Conservation (phyloP, 164 flowering plant species). For the Aristolochia fimbriata region DNA sequence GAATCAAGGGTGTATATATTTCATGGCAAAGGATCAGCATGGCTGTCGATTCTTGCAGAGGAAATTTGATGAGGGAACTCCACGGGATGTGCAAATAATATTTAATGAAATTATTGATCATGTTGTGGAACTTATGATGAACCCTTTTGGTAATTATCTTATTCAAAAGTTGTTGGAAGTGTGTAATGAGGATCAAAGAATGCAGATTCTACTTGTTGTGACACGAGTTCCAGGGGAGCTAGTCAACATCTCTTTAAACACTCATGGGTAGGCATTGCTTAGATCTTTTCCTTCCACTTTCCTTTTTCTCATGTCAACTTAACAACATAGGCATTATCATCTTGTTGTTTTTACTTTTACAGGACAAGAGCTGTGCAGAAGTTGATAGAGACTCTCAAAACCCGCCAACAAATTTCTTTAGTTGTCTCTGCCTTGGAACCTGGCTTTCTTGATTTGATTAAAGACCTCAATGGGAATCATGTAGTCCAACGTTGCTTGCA, state of each 20-base stretch:
- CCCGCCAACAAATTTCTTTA: slow-evolving; percentile 40
- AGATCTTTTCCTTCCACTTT: background rate
- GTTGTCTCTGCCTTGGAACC: slow-evolving; percentile 51
- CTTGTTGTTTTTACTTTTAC: slow-evolving; percentile 4
- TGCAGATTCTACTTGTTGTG: slow-evolving; percentile 35
- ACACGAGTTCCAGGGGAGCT: slow-evolving; percentile 46
- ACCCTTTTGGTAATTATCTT: slow-evolving; percentile 89
- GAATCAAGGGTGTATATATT: slow-evolving; percentile 35
- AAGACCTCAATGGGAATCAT: slow-evolving; percentile 80
- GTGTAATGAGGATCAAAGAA: slow-evolving; percentile 65
- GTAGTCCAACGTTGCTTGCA: slow-evolving; percentile 74
- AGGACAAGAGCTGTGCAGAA: slow-evolving; percentile 92
- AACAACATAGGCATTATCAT: background rate
- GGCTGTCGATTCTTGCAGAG: slow-evolving; percentile 71
- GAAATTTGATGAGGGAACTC: slow-evolving; percentile 49
- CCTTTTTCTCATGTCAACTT: background rate
- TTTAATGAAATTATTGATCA: slow-evolving; percentile 53
- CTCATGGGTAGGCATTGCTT: slow-evolving; percentile 54
- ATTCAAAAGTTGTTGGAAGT: slow-evolving; percentile 76
- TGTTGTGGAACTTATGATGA: slow-evolving; percentile 62
- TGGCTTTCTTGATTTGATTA: slow-evolving; percentile 57
- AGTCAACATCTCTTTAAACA: slow-evolving; percentile 53
- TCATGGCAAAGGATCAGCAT: slow-evolving; percentile 66
- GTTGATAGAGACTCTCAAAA: slow-evolving; percentile 57
- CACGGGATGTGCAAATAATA: slow-evolving; percentile 38